phyloP scores from a whole-genome alignment of 2,329 filamentous ascomycete species.

The Fusarium sacchari region DNA sequence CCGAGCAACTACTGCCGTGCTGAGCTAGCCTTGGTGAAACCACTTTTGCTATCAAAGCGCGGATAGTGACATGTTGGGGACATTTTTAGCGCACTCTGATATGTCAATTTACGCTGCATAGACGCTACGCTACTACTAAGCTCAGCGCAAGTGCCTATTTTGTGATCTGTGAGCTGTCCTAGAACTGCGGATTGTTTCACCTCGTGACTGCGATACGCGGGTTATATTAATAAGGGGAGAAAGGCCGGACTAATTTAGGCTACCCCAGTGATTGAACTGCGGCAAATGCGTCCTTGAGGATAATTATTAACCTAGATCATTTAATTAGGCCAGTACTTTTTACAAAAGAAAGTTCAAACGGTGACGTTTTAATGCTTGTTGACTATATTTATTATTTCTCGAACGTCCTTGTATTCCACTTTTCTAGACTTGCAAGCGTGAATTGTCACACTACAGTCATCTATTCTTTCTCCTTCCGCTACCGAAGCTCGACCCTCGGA shows the following conservation, averaged over 20 bases:
- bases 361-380: not conserved
- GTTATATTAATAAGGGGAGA: not conserved
- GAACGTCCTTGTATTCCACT: not conserved
- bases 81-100: not conserved
- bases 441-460: rapidly evolving
- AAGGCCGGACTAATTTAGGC: not conserved
- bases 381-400: too few relatives aligned
- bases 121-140: not conserved
- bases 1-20: not conserved
- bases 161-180: not conserved
- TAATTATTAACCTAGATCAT: not conserved
- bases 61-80: not conserved
- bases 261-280: not conserved
- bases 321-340: rapidly evolving
- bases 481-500: too few relatives aligned
- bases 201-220: not conserved
- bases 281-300: not conserved
- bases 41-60: not conserved
- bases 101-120: not conserved
- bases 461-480: rapidly evolving
- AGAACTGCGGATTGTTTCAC: not conserved
- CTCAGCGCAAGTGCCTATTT: not conserved
- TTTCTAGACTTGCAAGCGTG: rapidly evolving
- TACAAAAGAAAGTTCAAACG: not conserved
- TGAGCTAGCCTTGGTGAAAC: not conserved